Evolutionary conservation across 78 protist species (phyloP), one percentile per base, ranked within the genome.

Genomic region (Tieghemostelium lacteum): DNA sequence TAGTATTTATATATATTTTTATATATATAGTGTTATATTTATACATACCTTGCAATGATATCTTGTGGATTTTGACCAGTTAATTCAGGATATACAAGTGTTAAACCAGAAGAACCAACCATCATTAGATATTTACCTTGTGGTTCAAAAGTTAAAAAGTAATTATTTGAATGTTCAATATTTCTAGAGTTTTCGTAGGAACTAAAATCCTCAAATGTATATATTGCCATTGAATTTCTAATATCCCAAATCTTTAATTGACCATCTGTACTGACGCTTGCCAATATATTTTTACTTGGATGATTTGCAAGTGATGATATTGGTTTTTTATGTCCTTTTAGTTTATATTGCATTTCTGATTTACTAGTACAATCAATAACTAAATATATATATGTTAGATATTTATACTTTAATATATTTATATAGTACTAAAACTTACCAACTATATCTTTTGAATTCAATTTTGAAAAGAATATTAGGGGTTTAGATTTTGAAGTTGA

Each of bases 291-390:
- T 42, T 69, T 83, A 1, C 71, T 72, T 60, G 91, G 91, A 42
- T 83, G 91, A 69, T 83, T 76, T 24, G 91, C 78, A 19, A 83
- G 10, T 22, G 91, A 72, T 70, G 91, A 66, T 28, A 83, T 34
- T 69, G 91, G 91, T 69, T 70, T 83, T 28, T 83, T 83, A 58
- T 83, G 91, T 58, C 91, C 91, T n/a, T 83, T 83, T 57, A 83
- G 58, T 33, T 83, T 83, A 31, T 52, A 83, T 70, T 73, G 76
- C 42, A 60, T 5, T 37, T 66, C 14, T 36, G 54, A 52, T 54
- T 78, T 78, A 40, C 24, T 66, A 26, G 39, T 31, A 60, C 49
- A 83, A 69, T 83, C 91, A 39, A 58, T 74, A 66, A 60, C 91
- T 83, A 60, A 42, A 54, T 14, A 24, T 19, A 31, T 33, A 2